Conservation (phyloP, 805 yeast genomes). For the Saccharomycopsis capsularis region DNA sequence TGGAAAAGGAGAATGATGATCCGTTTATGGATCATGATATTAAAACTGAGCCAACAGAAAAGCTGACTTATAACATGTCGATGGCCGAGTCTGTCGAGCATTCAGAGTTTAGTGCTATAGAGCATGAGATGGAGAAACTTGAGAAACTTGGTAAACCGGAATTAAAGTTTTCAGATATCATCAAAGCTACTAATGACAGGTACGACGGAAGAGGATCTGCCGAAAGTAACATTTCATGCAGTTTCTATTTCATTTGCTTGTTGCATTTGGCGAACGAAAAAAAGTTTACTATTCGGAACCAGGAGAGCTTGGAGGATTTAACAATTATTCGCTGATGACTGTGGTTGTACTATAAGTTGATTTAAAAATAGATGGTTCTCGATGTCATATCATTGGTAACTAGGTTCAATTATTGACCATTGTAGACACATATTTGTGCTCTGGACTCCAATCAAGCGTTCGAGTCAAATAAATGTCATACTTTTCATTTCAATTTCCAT, state of each 20-base stretch:
- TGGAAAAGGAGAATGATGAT: background rate
- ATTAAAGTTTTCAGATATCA: background rate
- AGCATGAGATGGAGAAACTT: background rate
- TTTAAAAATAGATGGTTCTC: no score
- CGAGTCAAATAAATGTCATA: no score
- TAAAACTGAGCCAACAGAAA: background rate
- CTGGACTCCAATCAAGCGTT: no score
- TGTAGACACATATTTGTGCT: no score
- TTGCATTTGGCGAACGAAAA: conserved; percentile 84
- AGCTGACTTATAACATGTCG: background rate
- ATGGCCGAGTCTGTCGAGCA: background rate
- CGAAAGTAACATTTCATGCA: conserved; percentile 43
- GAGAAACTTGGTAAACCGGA: background rate
- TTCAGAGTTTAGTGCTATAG: background rate
- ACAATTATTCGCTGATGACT: no score
- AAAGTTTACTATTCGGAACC: conserved; percentile 52
- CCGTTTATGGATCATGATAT: background rate
- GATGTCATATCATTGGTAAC: no score
- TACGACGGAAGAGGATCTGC: background rate
- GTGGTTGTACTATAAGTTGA: no score
- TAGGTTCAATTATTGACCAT: no score
- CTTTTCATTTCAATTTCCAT: no score
- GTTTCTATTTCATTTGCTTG: conserved; percentile 78
- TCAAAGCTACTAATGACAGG: background rate
- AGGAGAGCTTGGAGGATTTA: conserved; percentile 21